Percentiles rank a stretch among this genome's conserved stretches.
Evolutionary conservation across 2,329 filamentous ascomycete genomes (phyloP).

Genomic region (Metarhizium guizhouense): DNA sequence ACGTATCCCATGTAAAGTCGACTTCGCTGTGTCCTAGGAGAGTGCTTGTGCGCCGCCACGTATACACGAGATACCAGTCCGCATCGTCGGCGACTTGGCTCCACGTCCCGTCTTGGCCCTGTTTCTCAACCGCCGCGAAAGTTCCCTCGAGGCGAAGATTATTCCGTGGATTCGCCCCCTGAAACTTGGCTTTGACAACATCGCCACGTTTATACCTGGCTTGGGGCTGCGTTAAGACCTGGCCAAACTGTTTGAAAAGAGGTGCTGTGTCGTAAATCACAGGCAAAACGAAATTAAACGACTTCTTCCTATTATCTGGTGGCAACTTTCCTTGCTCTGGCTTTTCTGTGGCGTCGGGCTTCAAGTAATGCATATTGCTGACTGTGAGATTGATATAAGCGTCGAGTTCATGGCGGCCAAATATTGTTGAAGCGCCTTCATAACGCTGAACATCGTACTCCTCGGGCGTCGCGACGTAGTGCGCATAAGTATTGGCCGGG

Average conservation of each 20-base stretch:
- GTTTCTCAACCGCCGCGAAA: slow-evolving; percentile 66
- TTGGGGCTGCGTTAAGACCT: slow-evolving; percentile 46
- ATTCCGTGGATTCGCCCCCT: slow-evolving; percentile 85
- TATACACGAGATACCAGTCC: slow-evolving; percentile 78
- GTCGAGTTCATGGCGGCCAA: slow-evolving; percentile 70
- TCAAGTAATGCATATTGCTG: slow-evolving; percentile 39
- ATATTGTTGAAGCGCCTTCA: slow-evolving; percentile 89
- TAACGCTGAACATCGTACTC: slow-evolving; percentile 82
- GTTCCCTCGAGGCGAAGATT: slow-evolving; percentile 72
- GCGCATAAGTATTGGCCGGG: slow-evolving; percentile 83
- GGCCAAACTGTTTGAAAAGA: slow-evolving; percentile 60
- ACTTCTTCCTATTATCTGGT: slow-evolving; percentile 67
- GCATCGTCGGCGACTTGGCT: slow-evolving; percentile 57
- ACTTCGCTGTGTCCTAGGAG: slow-evolving; percentile 70
- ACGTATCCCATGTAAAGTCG: slow-evolving; percentile 64
- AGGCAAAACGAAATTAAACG: slow-evolving; percentile 68
- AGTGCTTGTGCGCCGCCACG: slow-evolving; percentile 66
- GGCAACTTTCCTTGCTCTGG: slow-evolving; percentile 51
- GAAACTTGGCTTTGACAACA: slow-evolving; percentile 58
- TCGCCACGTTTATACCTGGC: slow-evolving; percentile 51
- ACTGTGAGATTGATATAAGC: slow-evolving; percentile 84
- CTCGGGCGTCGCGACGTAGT: slow-evolving; percentile 71
- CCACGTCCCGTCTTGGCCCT: slow-evolving; percentile 45
- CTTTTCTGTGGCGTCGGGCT: slow-evolving; percentile 25
- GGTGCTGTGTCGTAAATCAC: slow-evolving; percentile 67